Base-by-base conservation (phyloP, 2,329 filamentous ascomycete species). In the Diaporthe citri region DNA sequence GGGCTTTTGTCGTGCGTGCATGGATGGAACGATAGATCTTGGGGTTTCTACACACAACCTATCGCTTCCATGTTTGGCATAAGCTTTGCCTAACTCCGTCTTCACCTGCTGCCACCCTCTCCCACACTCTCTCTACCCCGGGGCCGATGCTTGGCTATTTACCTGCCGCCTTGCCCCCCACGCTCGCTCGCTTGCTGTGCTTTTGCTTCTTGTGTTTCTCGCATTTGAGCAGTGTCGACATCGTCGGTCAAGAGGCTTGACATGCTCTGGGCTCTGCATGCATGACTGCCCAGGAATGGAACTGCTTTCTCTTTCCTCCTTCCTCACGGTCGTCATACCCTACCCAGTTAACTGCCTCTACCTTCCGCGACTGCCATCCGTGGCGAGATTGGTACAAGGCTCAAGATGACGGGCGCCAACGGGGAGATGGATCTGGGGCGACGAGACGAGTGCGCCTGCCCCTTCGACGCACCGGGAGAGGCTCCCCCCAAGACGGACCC, bases 391-490 rank as follows among this genome's bases (percentile, higher is more conserved):
- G 31, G 9, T 28, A 39, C 25, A 9, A 59, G 25, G 46, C 34
- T 66, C 34, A 48, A 31, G 46, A 71, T 71, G 56, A 67, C 17
- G 48, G 39, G 39, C 51, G 48, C 52, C 28, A 39, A 36, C 64
- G 34, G 34, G 34, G 62, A 62, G 0, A 74, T 72, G 74, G 74
- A 46, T 12, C 48, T 74, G 39, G 51, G n/a, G 22, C 71, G 25
- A 28, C 72, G 69, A 39, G 36, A 60, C 13, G 56, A 72, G 20
- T 75, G 74, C 36, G 46, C 51, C 51, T 77, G 75, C 39, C 75
- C 75, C 10, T 77, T 76, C 48, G 70, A 75, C 10, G 55, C 22
- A 22, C 64, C 75, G n/a, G 70, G 41, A 22, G 73, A 51, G 43
- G 39, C 12, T n/a, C 51, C 41, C 34, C 70, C 46, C 28, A 20